These are phyloP conservation scores for Pachyrhizus erosus DNA, from an alignment of 306 rosid species.

Conservation along the genomic window DNA sequence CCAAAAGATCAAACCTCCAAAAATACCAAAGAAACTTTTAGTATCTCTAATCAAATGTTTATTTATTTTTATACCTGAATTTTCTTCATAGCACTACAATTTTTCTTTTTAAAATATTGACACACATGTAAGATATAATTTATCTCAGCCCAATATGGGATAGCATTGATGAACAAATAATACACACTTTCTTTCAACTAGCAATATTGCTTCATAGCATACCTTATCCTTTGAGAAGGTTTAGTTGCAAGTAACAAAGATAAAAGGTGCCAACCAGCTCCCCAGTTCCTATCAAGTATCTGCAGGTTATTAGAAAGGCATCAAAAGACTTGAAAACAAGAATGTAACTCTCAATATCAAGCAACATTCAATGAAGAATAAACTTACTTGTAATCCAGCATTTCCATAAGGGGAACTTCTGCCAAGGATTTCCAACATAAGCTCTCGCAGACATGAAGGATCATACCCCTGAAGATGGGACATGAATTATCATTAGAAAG, in stretches of 20 bases:
- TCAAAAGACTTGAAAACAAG: conserved; percentile 34
- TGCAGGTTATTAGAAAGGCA: conserved; percentile 46
- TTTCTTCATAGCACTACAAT: conserved; percentile 28
- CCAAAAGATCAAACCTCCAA: conserved; percentile 35
- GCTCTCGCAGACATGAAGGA: conserved; percentile 93
- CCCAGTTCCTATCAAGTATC: conserved; percentile 99
- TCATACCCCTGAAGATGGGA: conserved; percentile 77
- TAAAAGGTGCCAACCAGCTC: conserved; percentile 97
- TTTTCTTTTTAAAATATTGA: conserved; percentile 30
- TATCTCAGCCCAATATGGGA: conserved; percentile 18
- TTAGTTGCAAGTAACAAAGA: conserved; percentile 83
- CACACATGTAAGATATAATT: conserved; percentile 5
- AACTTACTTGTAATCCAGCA: conserved; percentile 78
- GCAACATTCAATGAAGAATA: conserved; percentile 14
- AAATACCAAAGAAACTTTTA: conserved; percentile 37
- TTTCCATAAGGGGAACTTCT: conserved; percentile 75
- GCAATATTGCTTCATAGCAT: conserved; percentile 25
- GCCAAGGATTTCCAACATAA: conserved; percentile 70
- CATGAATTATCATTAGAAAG: conserved; percentile 34
- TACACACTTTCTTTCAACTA: conserved; percentile 39
- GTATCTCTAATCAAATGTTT: no score
- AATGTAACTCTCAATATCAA: conserved; percentile 37
- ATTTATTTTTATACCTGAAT: conserved; percentile 7
- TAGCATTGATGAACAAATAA: conserved; percentile 35
- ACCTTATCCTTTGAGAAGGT: conserved; percentile 89